Evolutionary conservation across 2,329 filamentous ascomycete genomes (phyloP).

Genomic region (Leptodontidium sp.): DNA sequence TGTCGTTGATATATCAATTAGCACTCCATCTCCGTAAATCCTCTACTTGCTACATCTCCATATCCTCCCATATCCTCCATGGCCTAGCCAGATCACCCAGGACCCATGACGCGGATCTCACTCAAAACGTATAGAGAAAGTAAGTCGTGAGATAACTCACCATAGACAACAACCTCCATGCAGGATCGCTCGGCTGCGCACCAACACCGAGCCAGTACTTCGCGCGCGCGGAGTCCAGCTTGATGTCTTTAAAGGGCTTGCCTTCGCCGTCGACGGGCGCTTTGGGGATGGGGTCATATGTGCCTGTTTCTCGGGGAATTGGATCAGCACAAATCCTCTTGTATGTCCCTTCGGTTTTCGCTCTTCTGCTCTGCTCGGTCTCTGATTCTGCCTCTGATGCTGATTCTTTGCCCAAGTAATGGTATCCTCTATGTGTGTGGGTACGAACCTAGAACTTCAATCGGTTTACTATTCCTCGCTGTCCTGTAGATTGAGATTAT

Average conservation of each 20-base stretch:
- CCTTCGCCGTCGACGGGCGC: conserved; percentile 66
- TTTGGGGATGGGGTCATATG: conserved; percentile 74
- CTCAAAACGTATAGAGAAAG: too few species aligned
- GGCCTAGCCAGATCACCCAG: too few species aligned
- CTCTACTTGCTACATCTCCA: too few species aligned
- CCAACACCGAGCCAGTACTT: conserved; percentile 98
- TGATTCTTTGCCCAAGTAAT: neutral
- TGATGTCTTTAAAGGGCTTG: conserved; percentile 87
- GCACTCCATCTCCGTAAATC: neutral
- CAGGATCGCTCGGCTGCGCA: conserved; percentile 90
- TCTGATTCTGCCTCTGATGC: neutral
- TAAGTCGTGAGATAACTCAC: conserved; percentile 53
- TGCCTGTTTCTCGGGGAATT: conserved; percentile 51
- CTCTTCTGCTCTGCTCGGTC: neutral
- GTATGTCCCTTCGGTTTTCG: neutral
- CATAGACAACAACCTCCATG: conserved; percentile 87
- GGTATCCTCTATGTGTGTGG: neutral
- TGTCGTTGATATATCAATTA: conserved; percentile 23
- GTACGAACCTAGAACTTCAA: conserved; percentile 81
- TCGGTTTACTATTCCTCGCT: conserved; percentile 84
- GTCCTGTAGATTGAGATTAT: conserved; percentile 62
- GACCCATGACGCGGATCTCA: too few species aligned
- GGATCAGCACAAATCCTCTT: neutral
- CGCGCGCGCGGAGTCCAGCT: conserved; percentile 80
- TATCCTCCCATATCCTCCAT: too few species aligned